Percentiles rank a stretch among this genome's conserved stretches.
Evolutionary conservation across 371 early-diverging fungal genomes (phyloP).

Genomic region (Mortierella sp.): DNA sequence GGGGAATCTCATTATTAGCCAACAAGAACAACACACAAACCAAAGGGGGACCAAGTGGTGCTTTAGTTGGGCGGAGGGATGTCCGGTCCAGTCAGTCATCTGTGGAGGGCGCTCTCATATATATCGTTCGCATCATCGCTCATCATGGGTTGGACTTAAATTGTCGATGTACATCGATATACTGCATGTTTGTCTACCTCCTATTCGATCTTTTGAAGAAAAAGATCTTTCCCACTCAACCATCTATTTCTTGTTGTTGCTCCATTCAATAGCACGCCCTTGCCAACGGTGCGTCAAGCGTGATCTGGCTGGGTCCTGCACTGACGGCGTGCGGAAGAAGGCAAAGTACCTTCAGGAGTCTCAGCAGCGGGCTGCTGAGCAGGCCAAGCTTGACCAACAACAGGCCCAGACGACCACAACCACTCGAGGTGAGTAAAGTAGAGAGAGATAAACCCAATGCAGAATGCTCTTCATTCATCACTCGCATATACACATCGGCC

Average conservation of each 20-base stretch:
- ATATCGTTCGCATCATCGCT: neutral
- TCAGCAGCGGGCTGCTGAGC: constrained; percentile 43
- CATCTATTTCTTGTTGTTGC: neutral
- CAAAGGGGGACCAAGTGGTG: neutral
- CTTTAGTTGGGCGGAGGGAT: neutral
- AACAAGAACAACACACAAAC: neutral
- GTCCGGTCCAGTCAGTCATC: neutral
- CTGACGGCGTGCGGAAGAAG: constrained; percentile 83
- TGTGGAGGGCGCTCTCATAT: neutral
- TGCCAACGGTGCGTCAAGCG: constrained; percentile 89
- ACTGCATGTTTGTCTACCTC: neutral
- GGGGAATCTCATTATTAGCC: neutral
- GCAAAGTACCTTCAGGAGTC: constrained; percentile 84
- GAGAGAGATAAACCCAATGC: constrained; percentile 24
- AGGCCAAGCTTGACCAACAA: constrained; percentile 13
- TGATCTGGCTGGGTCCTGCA: constrained; percentile 78
- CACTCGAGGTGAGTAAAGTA: constrained; percentile 20
- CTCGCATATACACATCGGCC: too few species aligned
- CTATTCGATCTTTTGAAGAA: neutral
- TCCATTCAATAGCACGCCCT: constrained; percentile 72
- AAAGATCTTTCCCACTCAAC: constrained; percentile 6
- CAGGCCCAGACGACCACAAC: constrained; percentile 13
- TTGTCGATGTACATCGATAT: neutral
- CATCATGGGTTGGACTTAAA: neutral
- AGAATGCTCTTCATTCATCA: neutral